These are phyloP conservation scores for Nigrospora sphaerica DNA, from an alignment of 2,329 filamentous ascomycete species.

Conservation along the genomic window DNA sequence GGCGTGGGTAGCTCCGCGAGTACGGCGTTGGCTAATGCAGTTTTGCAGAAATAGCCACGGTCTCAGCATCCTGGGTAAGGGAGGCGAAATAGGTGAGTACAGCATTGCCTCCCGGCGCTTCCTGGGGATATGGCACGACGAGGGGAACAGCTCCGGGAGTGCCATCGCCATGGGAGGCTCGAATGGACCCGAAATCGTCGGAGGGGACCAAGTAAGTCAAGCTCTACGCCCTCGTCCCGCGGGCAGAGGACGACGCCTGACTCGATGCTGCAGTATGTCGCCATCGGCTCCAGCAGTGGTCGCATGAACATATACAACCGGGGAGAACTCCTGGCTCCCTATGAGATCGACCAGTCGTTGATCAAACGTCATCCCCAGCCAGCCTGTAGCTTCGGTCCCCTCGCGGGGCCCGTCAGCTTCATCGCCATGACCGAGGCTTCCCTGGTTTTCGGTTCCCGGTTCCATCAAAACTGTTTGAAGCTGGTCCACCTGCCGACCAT, in stretches of 20 bases:
- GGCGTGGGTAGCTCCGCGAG: too few relatives aligned
- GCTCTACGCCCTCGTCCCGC: too few relatives aligned
- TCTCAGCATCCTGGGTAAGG: slow-evolving; percentile 74
- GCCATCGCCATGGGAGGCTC: slow-evolving; percentile 72
- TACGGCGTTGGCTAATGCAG: too few relatives aligned
- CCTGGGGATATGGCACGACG: slow-evolving; percentile 79
- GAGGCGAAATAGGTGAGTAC: slow-evolving; percentile 88
- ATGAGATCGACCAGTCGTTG: slow-evolving; percentile 31
- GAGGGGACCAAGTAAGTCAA: slow-evolving; percentile 53
- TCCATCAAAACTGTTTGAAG: slow-evolving; percentile 82
- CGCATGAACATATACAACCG: slow-evolving; percentile 94
- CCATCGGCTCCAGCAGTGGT: slow-evolving; percentile 76
- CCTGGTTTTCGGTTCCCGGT: slow-evolving; percentile 75
- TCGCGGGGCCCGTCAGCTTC: slow-evolving; percentile 77
- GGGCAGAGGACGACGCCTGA: too few relatives aligned
- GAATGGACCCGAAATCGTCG: slow-evolving; percentile 53
- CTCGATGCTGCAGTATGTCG: slow-evolving; percentile 55
- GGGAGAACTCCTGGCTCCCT: slow-evolving; percentile 45
- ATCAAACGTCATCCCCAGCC: slow-evolving; percentile 67
- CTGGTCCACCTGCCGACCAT: slow-evolving; percentile 87
- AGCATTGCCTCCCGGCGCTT: slow-evolving; percentile 62
- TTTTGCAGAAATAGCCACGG: slow-evolving; percentile 56
- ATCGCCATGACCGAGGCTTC: slow-evolving; percentile 82
- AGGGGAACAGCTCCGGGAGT: slow-evolving; percentile 83
- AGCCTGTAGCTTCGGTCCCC: slow-evolving; percentile 68